Percentiles rank a stretch among this genome's conserved stretches.
These are phyloP conservation scores for Grammothele lineata DNA, from an alignment of 768 basidiomycete genomes.

Conservation along the genomic window DNA sequence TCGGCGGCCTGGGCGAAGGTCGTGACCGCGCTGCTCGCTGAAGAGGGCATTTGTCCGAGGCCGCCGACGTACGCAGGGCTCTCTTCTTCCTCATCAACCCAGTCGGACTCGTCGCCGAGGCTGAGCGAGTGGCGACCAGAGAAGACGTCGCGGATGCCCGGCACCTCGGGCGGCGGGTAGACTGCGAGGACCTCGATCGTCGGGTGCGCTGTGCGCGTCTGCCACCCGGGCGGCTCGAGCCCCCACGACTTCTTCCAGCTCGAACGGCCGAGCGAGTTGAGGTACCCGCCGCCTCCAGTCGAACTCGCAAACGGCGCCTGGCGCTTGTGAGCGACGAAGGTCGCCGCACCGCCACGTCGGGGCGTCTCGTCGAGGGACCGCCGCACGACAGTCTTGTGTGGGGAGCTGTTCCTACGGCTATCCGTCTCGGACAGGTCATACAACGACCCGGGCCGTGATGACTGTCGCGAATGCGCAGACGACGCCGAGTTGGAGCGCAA, in stretches of 20 bases:
- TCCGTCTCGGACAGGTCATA: slow-evolving; percentile 74
- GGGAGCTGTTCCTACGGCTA: slow-evolving; percentile 58
- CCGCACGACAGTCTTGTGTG: slow-evolving; percentile 49
- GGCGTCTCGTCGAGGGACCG: slow-evolving; percentile 46
- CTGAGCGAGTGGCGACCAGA: slow-evolving; percentile 58
- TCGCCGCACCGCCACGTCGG: slow-evolving; percentile 41
- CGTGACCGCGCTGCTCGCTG: slow-evolving; percentile 9
- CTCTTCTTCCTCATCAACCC: slow-evolving; percentile 88
- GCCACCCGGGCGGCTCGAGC: slow-evolving; percentile 82
- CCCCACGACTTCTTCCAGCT: slow-evolving; percentile 94
- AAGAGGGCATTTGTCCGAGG: slow-evolving; percentile 56
- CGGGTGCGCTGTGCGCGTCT: slow-evolving; percentile 59
- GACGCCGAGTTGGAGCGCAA: slow-evolving; percentile 75
- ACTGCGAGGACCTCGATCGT: slow-evolving; percentile 71
- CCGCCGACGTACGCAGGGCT: slow-evolving; percentile 69
- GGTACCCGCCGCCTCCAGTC: slow-evolving; percentile 31
- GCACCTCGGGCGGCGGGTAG: slow-evolving; percentile 40
- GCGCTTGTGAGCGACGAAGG: slow-evolving; percentile 81
- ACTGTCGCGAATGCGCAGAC: slow-evolving; percentile 69
- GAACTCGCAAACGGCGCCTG: slow-evolving; percentile 68
- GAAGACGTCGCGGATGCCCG: slow-evolving; percentile 72
- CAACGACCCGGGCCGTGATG: slow-evolving; percentile 74
- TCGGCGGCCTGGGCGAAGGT: slow-evolving; percentile 15
- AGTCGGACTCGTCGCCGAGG: slow-evolving; percentile 77
- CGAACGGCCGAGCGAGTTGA: slow-evolving; percentile 51